Evolutionary conservation across 108 stramenopile species (phyloP), one percentile per base, ranked within the genome.

Genomic region (Nitzschia sp.): DNA sequence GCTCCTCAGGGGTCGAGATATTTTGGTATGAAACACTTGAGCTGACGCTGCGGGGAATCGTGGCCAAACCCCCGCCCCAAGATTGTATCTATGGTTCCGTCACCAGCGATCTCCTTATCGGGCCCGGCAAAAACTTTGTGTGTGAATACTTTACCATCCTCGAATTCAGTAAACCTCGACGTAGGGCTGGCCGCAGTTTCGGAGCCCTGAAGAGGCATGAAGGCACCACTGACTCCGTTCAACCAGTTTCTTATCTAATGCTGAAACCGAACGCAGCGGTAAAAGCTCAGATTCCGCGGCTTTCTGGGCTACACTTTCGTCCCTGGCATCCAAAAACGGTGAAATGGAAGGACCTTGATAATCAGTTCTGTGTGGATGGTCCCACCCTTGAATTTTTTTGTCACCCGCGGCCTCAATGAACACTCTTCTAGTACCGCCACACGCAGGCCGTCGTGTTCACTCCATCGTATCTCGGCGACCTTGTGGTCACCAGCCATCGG

Each of bases 101-200:
- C 46, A 62, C 56, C 28, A 26, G 38, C 31, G 24, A 71, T 67
- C 31, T 86, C 92, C 71, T 88, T 84, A 66, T 86, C 82, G 77
- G 26, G 85, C 77, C 93, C 90, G 91, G 53, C 87, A 90, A 51
- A 86, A 83, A 3, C 89, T 66, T 38, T 94, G 84, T 11, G 80
- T 67, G 59, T 81, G 90, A 82, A 66, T 62, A 82, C 82, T 51
- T 92, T 80, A 15, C 79, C 69, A n/a, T 84, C 85, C 25, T 84
- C 79, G 34, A 87, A 79, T 67, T 95, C 94, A 54, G 83, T 85
- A 42, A 89, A 95, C n/a, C 78, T 85, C 30, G 84, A 77, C 83
- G 92, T 89, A 13, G 89, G 82, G 84, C 92, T 91, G 8, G 91
- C 82, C 31, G 90, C 87, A 18, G 80, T 79, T 32, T 86, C 81